Evolutionary conservation across 2,329 filamentous ascomycete genomes (phyloP).

Genomic region (Calonectria multiphialidica): DNA sequence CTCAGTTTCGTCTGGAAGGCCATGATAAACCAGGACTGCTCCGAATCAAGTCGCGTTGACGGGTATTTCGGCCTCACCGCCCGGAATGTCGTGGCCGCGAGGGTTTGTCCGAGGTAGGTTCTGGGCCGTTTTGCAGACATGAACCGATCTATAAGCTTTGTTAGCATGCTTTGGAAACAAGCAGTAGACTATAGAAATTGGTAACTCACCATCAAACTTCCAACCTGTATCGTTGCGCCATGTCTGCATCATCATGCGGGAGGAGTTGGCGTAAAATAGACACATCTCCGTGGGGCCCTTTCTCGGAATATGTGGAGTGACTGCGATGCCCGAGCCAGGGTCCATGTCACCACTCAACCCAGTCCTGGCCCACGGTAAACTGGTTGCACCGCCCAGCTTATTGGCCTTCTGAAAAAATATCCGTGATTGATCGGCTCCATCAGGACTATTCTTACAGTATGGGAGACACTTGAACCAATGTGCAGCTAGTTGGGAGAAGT

Average conservation of each 20-base stretch:
- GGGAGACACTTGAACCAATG: constrained; percentile 5
- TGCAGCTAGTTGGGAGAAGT: not conserved
- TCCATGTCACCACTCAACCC: not conserved
- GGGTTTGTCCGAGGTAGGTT: not conserved
- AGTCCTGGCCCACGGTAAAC: not conserved
- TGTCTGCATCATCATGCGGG: not conserved
- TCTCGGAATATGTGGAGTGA: not conserved
- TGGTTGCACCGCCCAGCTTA: not conserved
- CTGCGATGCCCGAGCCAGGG: not conserved
- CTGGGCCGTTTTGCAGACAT: not conserved
- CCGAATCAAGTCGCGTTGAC: not conserved
- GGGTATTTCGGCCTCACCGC: not conserved
- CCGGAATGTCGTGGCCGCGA: not conserved
- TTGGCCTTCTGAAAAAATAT: not conserved
- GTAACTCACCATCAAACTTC: not conserved
- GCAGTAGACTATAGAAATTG: not conserved
- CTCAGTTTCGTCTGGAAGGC: not conserved
- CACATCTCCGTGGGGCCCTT: constrained; percentile 1
- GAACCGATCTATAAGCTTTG: not conserved
- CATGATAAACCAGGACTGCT: not conserved
- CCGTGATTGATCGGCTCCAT: not conserved
- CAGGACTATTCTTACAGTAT: not conserved
- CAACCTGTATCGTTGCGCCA: not conserved
- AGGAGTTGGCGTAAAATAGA: not conserved
- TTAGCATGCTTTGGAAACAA: not conserved